Base-by-base conservation (phyloP, 441 rosid genomes). In the Omphalea diandra region DNA sequence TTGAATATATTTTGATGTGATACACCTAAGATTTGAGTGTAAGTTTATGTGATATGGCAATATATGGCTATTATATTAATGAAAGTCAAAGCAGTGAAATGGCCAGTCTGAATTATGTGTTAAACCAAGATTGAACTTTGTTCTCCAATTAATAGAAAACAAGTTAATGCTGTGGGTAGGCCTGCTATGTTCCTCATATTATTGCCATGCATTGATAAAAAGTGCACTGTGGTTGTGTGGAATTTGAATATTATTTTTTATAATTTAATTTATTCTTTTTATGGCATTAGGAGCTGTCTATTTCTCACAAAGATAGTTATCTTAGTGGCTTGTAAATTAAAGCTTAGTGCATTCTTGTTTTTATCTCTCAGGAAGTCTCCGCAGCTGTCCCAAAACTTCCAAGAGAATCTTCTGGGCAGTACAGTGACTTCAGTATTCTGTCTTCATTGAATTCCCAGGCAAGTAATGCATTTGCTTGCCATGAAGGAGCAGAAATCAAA, bases 361-460 rank as follows among this genome's bases (percentile, higher is more conserved):
- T 79, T 64, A 58, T 31, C 72, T 49, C 77, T 41, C 84, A 93
- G 99, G 99, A 96, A 83, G 84, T 90, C 53, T 77, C 97, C 49
- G 76, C 96, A 7, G 84, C 93, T 73, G 93, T 82, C 68, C 86
- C 94, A 27, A 93, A 90, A 84, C 90, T 88, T 73, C 74, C 89
- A 46, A 87, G 91, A 81, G 93, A 87, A 83, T 87, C 85, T 68
- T 87, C 98, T 72, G 87, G 99, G 71, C 95, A 87, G 63, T 87
- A 84, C 75, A 93, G 94, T 53, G 98, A 93, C 77, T 90, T 93
- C 80, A 80, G 76, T 77, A 85, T 93, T 80, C 90, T 96, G 58
- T 93, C 99, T 71, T 96, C 99, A 69, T 85, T 96, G 79, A 96
- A 93, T 85, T 91, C 96, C 76, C 99, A 96, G 95, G 99, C 91